Conservation (phyloP, 2,329 filamentous ascomycete genomes). For the Hymenoscyphus scutula region DNA sequence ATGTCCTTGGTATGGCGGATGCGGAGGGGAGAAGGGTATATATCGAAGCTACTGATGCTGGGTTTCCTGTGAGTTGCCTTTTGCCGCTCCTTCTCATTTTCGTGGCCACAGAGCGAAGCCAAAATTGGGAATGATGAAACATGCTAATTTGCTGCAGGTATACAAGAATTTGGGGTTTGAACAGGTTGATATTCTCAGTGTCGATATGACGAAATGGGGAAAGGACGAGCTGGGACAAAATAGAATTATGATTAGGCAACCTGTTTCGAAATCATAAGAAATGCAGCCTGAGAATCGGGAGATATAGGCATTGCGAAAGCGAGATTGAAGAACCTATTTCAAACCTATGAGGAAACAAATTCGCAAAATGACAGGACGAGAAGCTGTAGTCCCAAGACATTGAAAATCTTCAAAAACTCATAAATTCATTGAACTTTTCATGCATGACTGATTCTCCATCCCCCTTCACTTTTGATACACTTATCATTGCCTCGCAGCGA, state of each 20-base stretch:
- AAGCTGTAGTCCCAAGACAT: not conserved
- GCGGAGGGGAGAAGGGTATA: constrained; percentile 36
- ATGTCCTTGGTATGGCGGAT: constrained; percentile 40
- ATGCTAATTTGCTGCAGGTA: constrained; percentile 23
- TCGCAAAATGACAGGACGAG: not conserved
- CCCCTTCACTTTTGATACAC: not conserved
- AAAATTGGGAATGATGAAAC: too few relatives aligned
- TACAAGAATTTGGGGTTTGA: constrained; percentile 42
- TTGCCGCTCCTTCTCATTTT: too few relatives aligned
- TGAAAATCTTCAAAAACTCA: not conserved
- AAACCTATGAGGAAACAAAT: not conserved
- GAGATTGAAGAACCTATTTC: constrained; percentile 29
- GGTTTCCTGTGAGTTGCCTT: constrained; percentile 23
- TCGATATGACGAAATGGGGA: constrained; percentile 33
- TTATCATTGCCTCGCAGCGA: not conserved
- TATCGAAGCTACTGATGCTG: constrained; percentile 41
- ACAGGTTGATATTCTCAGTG: constrained; percentile 36
- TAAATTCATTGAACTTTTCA: not conserved
- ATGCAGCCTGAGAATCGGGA: not conserved
- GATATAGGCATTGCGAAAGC: too few relatives aligned
- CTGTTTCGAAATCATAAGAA: constrained; percentile 1
- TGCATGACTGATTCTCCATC: not conserved
- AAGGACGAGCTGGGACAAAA: constrained; percentile 23
- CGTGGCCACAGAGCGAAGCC: too few relatives aligned
- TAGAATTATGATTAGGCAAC: constrained; percentile 34